phyloP scores from a whole-genome alignment of 306 rosid genomes.

The Casuarina equisetifolia region DNA sequence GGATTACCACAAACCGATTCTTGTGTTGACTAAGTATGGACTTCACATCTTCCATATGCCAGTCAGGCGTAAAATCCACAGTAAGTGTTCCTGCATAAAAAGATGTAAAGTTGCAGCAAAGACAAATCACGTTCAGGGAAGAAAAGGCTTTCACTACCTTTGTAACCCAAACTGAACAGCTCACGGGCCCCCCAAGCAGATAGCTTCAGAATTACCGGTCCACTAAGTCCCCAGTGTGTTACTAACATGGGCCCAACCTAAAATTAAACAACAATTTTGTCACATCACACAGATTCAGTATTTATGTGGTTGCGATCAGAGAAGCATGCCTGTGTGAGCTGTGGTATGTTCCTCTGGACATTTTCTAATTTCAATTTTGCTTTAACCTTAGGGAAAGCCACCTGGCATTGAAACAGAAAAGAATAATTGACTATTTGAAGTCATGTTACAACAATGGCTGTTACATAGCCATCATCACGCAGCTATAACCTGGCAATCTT shows the following conservation, averaged over 20 bases:
- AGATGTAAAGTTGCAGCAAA: constrained; percentile 28
- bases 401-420: constrained; percentile 41
- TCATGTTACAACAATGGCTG: constrained; percentile 2
- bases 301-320: constrained; percentile 16
- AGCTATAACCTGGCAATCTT: neutral
- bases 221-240: constrained; percentile 98
- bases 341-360: constrained; percentile 54
- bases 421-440: constrained; percentile 8
- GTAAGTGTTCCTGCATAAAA: constrained; percentile 61
- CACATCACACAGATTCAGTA: constrained; percentile 20
- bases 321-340: constrained; percentile 73
- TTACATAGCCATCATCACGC: neutral
- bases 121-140: neutral
- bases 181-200: constrained; percentile 97
- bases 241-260: constrained; percentile 89
- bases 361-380: constrained; percentile 68
- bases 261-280: constrained; percentile 21
- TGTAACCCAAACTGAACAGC: constrained; percentile 66
- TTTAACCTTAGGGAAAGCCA: constrained; percentile 78
- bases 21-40: constrained; percentile 69
- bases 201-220: constrained; percentile 83
- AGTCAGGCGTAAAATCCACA: constrained; percentile 79
- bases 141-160: constrained; percentile 40
- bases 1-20: constrained; percentile 59
- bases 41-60: constrained; percentile 65